Base-by-base conservation (phyloP, 2,329 filamentous ascomycete species). In the Monilinia vaccinii-corymbosi region DNA sequence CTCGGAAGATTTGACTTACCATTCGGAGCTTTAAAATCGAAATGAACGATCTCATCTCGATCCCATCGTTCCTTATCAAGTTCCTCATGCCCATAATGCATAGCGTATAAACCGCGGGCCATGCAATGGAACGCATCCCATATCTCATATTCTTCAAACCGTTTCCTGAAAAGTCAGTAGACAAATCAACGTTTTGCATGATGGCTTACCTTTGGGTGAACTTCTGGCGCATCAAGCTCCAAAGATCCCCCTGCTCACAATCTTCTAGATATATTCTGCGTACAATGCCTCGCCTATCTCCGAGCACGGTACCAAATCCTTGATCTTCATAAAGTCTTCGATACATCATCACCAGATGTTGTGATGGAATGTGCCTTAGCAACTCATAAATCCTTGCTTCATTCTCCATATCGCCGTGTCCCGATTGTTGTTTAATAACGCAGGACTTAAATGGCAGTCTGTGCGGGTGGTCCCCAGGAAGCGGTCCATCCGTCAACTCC, bases 301-400 rank as follows among this genome's bases (percentile, higher is more conserved):
- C 53, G 7, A 14, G 16, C 10, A 56, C 6, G 0, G 53, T 56
- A 6, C n/a, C 14, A 14, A 46, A 16, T 10, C 53, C 53, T 10
- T 1, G 2, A 47, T 48, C 53, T 4, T 34, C n/a, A 36, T 56
- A 56, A 1, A 56, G 8, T 4, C 7, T 47, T n/a, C 53, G 21
- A 56, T 47, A 56, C 53, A 56, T 56, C 25, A n/a, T 56, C 10
- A 56, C 53, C 11, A 56, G 18, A 47, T 56, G 53, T 3, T n/a
- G 53, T 11, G 53, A 36, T 1, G 16, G 9, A 3, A 18, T 18
- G 32, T 55, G 38, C 3, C 31, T 23, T 21, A 56, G 4, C 21
- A 47, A 18, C 28, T 46, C 40, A 9, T 56, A 47, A 7, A 48
- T 28, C 10, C 36, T 25, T 11, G 18, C 3, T 36, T 56, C 53